Conservation (phyloP, 495 filamentous ascomycete genomes). For the Rhizodiscina lignyota region DNA sequence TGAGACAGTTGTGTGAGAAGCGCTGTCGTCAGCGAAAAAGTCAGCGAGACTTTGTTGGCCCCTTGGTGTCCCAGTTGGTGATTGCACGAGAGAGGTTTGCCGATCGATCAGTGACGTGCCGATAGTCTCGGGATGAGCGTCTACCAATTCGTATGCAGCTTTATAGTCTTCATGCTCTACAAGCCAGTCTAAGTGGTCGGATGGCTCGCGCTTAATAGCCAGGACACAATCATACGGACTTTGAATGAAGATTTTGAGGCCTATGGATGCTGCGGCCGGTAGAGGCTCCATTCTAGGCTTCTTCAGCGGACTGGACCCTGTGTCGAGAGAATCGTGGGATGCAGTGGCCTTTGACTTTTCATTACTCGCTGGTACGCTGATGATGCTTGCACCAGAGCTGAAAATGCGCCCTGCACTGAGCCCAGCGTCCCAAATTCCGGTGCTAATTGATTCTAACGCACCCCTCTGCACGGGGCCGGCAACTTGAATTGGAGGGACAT, state of each 20-base stretch:
- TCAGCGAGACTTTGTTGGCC: conserved; percentile 46
- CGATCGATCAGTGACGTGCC: conserved; percentile 20
- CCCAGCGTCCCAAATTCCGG: conserved; percentile 60
- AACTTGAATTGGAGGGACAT: conserved; percentile 45
- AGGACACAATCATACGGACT: conserved; percentile 91
- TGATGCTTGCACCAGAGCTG: conserved; percentile 73
- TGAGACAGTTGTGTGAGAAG: conserved; percentile 39
- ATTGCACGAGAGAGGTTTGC: conserved; percentile 13
- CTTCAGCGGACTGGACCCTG: conserved; percentile 20
- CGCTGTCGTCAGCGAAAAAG: conserved; percentile 59
- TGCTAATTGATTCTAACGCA: conserved; percentile 49
- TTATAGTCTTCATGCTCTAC: conserved; percentile 62
- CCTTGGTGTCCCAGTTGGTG: conserved; percentile 32
- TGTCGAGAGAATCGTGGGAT: conserved; percentile 28
- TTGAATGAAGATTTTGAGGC: conserved; percentile 86
- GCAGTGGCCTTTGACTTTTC: conserved; percentile 28
- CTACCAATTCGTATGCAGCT: conserved; percentile 73
- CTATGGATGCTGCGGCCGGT: conserved; percentile 32
- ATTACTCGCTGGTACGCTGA: conserved; percentile 26
- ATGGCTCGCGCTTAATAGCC: conserved; percentile 65
- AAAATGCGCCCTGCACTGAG: conserved; percentile 73
- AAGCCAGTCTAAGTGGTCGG: conserved; percentile 75
- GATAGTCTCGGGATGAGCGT: conserved; percentile 66
- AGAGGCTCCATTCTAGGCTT: conserved; percentile 18
- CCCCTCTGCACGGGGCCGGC: conserved; percentile 44